Conservation (phyloP, 306 rosid species). For the Dalbergia cultrata region DNA sequence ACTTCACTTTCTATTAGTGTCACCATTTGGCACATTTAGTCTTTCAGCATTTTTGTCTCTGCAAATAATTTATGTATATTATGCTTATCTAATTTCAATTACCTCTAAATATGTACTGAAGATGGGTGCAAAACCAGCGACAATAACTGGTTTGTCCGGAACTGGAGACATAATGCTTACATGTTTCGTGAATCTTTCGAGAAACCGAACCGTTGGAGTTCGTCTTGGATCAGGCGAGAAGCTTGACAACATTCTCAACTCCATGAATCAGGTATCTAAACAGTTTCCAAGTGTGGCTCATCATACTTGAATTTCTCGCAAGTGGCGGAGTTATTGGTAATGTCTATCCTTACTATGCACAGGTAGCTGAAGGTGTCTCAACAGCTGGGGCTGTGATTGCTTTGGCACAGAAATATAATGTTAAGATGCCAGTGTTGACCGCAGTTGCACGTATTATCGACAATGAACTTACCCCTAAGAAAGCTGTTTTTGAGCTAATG, state of each 20-base stretch:
- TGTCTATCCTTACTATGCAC: slow-evolving; percentile 4
- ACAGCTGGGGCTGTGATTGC: slow-evolving; percentile 98
- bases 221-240: slow-evolving; percentile 92
- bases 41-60: not conserved
- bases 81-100: slow-evolving; percentile 20
- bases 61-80: slow-evolving; percentile 4
- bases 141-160: slow-evolving; percentile 92
- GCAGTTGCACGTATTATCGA: slow-evolving; percentile 94
- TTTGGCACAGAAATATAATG: slow-evolving; percentile 84
- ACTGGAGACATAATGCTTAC: slow-evolving; percentile 97
- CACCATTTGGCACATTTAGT: not conserved
- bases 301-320: slow-evolving; percentile 3
- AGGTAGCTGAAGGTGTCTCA: slow-evolving; percentile 97
- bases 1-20: not conserved
- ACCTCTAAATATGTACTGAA: slow-evolving; percentile 52
- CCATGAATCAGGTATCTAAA: slow-evolving; percentile 84
- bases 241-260: slow-evolving; percentile 76
- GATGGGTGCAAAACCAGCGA: slow-evolving; percentile 96
- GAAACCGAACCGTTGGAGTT: slow-evolving; percentile 90
- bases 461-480: slow-evolving; percentile 85
- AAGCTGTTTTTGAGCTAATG: slow-evolving; percentile 91
- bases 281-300: not conserved
- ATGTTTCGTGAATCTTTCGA: slow-evolving; percentile 89
- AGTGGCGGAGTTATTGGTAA: slow-evolving; percentile 12
- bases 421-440: slow-evolving; percentile 96